Evolutionary conservation across 805 yeast genomes (phyloP).

Genomic region (Candida schatavii): DNA sequence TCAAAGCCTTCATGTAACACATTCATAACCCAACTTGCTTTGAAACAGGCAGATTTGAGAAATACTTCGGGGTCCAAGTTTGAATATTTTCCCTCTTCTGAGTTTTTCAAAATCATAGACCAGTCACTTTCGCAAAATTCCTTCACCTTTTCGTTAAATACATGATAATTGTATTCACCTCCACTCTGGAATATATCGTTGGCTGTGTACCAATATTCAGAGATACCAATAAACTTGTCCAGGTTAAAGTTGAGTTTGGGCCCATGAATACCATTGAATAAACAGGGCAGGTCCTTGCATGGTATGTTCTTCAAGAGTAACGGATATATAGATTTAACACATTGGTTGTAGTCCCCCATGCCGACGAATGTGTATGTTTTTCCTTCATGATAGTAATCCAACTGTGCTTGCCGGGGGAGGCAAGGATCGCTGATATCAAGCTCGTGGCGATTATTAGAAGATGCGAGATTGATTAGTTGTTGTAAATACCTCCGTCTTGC

Average conservation of each 20-base stretch:
- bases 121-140: slow-evolving; percentile 78
- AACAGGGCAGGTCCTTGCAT: slow-evolving; percentile 84
- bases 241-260: slow-evolving; percentile 77
- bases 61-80: slow-evolving; percentile 48
- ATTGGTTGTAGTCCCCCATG: slow-evolving; percentile 72
- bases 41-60: slow-evolving; percentile 80
- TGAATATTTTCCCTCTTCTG: slow-evolving; percentile 57
- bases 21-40: slow-evolving; percentile 91
- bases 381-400: slow-evolving; percentile 48
- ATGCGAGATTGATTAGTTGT: slow-evolving; percentile 39
- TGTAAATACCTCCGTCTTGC: slow-evolving; percentile 74
- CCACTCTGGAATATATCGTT: slow-evolving; percentile 87
- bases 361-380: slow-evolving; percentile 57
- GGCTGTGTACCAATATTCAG: slow-evolving; percentile 97
- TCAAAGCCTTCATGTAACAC: slow-evolving; percentile 90
- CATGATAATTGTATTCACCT: slow-evolving; percentile 78
- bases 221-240: slow-evolving; percentile 87
- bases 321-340: slow-evolving; percentile 72
- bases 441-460: slow-evolving; percentile 15
- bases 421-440: slow-evolving; percentile 67
- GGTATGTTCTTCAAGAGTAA: slow-evolving; percentile 74
- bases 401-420: slow-evolving; percentile 60
- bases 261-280: slow-evolving; percentile 93
- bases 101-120: slow-evolving; percentile 48
- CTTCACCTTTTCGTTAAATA: slow-evolving; percentile 63